A percentile compares a stretch with the other conserved stretches of the same genome.
Conservation (phyloP, 768 basidiomycete species). For the Kwoniella dejecticola region DNA sequence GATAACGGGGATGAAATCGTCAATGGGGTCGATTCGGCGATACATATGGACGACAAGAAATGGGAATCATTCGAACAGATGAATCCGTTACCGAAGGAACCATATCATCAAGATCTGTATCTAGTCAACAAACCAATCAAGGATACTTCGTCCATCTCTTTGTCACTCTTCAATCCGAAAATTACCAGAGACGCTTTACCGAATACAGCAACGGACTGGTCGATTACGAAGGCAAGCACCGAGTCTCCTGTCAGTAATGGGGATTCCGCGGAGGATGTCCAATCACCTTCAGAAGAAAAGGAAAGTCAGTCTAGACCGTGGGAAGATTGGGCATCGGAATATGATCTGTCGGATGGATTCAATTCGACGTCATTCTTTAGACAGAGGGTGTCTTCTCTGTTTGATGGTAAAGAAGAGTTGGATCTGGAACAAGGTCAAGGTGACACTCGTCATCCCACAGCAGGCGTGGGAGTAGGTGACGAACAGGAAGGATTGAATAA, state of each 20-base stretch:
- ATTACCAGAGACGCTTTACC: slow-evolving; percentile 39
- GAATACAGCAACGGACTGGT: neutral
- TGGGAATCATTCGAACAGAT: slow-evolving; percentile 50
- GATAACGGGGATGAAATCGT: neutral
- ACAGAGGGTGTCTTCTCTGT: slow-evolving; percentile 30
- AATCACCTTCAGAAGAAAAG: neutral
- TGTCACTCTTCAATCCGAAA: slow-evolving; percentile 36
- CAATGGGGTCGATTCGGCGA: slow-evolving; percentile 8
- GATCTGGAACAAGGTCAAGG: neutral
- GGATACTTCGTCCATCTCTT: slow-evolving; percentile 41
- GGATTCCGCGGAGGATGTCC: slow-evolving; percentile 2
- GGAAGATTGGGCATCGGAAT: slow-evolving; percentile 39
- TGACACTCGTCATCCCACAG: too few species aligned
- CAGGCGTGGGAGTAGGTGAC: too few species aligned
- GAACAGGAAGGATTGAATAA: too few species aligned
- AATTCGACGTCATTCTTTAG: slow-evolving; percentile 31
- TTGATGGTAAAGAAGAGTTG: slow-evolving; percentile 21
- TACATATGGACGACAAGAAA: slow-evolving; percentile 40
- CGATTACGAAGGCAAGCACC: neutral
- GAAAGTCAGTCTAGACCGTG: slow-evolving; percentile 3
- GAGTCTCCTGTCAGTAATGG: neutral
- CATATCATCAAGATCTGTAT: slow-evolving; percentile 30
- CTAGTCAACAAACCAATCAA: slow-evolving; percentile 24
- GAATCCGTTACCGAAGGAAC: slow-evolving; percentile 17
- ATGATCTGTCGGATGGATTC: slow-evolving; percentile 41